Conservation (phyloP, 2,329 filamentous ascomycete species). For the Diplodia intermedia region DNA sequence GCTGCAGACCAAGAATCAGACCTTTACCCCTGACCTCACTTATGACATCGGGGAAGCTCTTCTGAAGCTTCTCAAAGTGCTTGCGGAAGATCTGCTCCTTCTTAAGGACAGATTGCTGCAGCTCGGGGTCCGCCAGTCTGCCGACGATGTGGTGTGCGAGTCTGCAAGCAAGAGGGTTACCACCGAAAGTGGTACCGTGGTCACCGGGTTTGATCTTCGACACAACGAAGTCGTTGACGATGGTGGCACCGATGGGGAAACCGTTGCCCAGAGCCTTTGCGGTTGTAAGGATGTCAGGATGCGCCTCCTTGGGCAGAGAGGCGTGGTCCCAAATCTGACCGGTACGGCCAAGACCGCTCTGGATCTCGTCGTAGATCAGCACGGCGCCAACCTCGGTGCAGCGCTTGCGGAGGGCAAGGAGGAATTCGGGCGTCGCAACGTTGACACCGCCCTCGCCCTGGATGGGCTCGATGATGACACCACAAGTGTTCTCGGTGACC, state of each 20-base stretch:
- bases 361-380: constrained; percentile 95
- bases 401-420: constrained; percentile 79
- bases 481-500: constrained; percentile 85
- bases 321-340: constrained; percentile 90
- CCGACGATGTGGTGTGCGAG: constrained; percentile 86
- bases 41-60: constrained; percentile 73
- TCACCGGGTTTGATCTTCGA: constrained; percentile 77
- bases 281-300: constrained; percentile 91
- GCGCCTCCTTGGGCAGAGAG: constrained; percentile 74
- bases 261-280: constrained; percentile 97
- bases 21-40: constrained; percentile 82
- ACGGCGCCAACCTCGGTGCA: constrained; percentile 88
- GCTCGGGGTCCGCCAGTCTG: constrained; percentile 72
- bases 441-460: constrained; percentile 96
- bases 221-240: constrained; percentile 70
- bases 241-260: constrained; percentile 88
- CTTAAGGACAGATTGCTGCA: constrained; percentile 72
- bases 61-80: constrained; percentile 63
- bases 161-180: constrained; percentile 84
- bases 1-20: constrained; percentile 84
- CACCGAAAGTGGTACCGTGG: constrained; percentile 93
- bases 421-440: constrained; percentile 80
- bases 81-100: constrained; percentile 69
- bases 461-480: constrained; percentile 95
- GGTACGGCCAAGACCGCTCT: constrained; percentile 88